Evolutionary conservation across 2,329 filamentous ascomycete species (phyloP).

Genomic region (Fusarium succisae): DNA sequence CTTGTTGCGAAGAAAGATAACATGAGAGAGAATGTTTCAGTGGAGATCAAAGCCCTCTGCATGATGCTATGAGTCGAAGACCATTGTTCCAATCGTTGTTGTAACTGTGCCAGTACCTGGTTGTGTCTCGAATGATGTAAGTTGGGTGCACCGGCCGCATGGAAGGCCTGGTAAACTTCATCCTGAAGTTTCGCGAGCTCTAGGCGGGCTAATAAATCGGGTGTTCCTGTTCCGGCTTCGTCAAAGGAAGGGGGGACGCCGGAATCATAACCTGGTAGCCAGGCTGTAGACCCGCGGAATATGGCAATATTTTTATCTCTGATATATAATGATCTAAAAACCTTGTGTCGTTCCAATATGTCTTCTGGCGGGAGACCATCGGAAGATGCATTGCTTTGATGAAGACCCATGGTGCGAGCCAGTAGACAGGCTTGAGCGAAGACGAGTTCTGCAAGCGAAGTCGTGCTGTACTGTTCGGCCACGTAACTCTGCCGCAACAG

Average conservation of each 20-base stretch:
- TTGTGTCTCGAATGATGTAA: neutral
- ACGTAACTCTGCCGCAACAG: constrained; percentile 31
- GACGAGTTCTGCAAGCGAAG: constrained; percentile 35
- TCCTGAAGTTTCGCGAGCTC: constrained; percentile 39
- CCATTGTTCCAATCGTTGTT: constrained; percentile 38
- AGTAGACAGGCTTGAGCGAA: constrained; percentile 42
- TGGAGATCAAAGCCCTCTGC: constrained; percentile 11
- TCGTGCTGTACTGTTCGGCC: constrained; percentile 41
- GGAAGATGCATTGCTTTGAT: constrained; percentile 29
- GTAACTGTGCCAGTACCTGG: constrained; percentile 20
- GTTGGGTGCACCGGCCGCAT: constrained; percentile 20
- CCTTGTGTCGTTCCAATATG: constrained; percentile 32
- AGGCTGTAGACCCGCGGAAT: constrained; percentile 34
- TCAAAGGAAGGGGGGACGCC: neutral
- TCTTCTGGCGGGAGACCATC: constrained; percentile 11
- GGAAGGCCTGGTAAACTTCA: constrained; percentile 34
- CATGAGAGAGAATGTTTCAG: constrained; percentile 17
- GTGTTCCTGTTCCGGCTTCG: neutral
- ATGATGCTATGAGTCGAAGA: constrained; percentile 24
- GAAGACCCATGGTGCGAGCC: constrained; percentile 42
- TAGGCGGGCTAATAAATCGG: constrained; percentile 20
- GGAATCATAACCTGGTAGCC: constrained; percentile 33
- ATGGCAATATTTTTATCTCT: constrained; percentile 38
- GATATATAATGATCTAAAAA: constrained; percentile 40
- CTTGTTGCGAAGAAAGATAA: constrained; percentile 39